These are phyloP conservation scores for Clausena lansium DNA, from an alignment of 345 rosid genomes.

Conservation along the genomic window DNA sequence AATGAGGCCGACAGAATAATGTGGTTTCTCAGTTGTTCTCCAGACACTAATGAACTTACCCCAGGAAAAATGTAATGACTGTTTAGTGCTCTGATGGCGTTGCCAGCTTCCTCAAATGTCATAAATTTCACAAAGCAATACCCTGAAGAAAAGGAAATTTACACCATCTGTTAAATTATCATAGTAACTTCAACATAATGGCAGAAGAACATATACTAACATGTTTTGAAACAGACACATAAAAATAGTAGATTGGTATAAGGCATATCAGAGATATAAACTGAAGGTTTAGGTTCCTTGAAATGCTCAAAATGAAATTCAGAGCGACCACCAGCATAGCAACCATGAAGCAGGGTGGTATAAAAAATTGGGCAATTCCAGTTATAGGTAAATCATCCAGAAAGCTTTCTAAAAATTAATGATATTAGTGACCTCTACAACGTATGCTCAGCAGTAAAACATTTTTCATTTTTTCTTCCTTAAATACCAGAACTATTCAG, in stretches of 20 bases:
- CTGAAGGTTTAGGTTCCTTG: background rate
- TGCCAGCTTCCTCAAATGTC: slow-evolving; percentile 60
- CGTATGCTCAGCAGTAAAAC: background rate
- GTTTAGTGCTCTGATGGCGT: slow-evolving; percentile 69
- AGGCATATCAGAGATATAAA: background rate
- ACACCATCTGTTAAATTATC: background rate
- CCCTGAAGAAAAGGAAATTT: slow-evolving; percentile 41
- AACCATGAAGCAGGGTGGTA: background rate
- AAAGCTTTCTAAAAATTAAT: background rate
- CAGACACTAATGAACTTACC: slow-evolving; percentile 44
- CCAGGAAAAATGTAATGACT: slow-evolving; percentile 70
- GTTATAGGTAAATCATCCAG: background rate
- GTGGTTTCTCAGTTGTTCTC: background rate
- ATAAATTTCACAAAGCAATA: slow-evolving; percentile 86
- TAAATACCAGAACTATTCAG: background rate
- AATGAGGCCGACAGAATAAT: slow-evolving; percentile 1
- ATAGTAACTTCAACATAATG: background rate
- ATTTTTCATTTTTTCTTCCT: background rate
- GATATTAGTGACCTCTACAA: background rate
- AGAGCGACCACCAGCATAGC: background rate
- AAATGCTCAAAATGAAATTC: background rate
- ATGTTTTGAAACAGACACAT: background rate
- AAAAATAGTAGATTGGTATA: background rate
- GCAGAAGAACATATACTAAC: slow-evolving; percentile 1
- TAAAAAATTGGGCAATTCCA: background rate